Conservation (phyloP, 805 yeast genomes). For the Clavispora phyllophila region DNA sequence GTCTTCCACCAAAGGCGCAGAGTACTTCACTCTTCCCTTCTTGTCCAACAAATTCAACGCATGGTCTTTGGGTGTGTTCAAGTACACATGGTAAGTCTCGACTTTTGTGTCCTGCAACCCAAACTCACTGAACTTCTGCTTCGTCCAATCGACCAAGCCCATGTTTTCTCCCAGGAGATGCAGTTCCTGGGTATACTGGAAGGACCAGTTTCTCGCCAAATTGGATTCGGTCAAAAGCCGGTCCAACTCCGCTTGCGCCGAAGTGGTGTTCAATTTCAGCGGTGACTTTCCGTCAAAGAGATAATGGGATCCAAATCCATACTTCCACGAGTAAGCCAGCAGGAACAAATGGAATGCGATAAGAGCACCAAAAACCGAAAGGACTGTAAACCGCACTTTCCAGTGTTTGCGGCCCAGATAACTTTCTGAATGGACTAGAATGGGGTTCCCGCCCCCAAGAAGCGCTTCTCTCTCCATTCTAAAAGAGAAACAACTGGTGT, state of each 20-base stretch:
- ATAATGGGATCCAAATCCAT: constrained; percentile 1
- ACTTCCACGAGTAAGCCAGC: not conserved
- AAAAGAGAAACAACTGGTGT: not conserved
- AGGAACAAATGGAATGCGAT: not conserved
- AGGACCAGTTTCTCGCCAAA: constrained; percentile 6
- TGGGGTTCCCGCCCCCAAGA: not conserved
- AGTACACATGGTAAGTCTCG: constrained; percentile 7
- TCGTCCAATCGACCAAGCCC: constrained; percentile 4
- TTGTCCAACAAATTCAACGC: constrained; percentile 3
- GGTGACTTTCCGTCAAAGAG: constrained; percentile 1
- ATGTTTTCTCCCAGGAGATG: constrained; percentile 3
- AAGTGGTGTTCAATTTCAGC: constrained; percentile 1
- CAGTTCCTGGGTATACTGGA: constrained; percentile 6
- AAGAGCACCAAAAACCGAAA: constrained; percentile 2
- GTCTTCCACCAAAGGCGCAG: constrained; percentile 5
- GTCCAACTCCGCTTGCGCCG: constrained; percentile 2
- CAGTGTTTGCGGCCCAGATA: constrained; percentile 1
- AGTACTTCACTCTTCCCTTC: constrained; percentile 2
- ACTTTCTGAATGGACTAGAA: not conserved
- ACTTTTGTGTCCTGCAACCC: constrained; percentile 4
- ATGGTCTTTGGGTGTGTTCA: constrained; percentile 4
- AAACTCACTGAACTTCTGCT: constrained; percentile 5
- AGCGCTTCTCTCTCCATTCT: not conserved
- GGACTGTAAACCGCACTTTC: constrained; percentile 3
- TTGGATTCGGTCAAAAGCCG: constrained; percentile 2